These are phyloP conservation scores for Pseudohalonectria lignicola DNA, from an alignment of 2,329 filamentous ascomycete species.

Conservation along the genomic window DNA sequence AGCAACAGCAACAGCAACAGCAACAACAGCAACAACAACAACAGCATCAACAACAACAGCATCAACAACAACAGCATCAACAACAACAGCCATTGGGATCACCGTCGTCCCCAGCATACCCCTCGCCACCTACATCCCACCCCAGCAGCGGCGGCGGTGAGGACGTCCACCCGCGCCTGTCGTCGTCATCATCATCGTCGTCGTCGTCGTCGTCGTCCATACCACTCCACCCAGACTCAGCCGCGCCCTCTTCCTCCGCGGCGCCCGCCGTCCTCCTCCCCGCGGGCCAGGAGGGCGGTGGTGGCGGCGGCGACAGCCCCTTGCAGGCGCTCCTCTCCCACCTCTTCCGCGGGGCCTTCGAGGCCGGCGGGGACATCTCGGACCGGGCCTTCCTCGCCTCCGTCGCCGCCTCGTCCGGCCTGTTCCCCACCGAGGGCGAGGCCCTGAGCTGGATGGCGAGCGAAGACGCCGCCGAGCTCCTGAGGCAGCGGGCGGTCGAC, in stretches of 20 bases:
- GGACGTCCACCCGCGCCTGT: not conserved
- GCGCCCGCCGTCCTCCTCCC: too few relatives aligned
- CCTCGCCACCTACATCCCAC: not conserved
- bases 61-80: too few relatives aligned
- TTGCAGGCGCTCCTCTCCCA: constrained; percentile 22
- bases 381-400: constrained; percentile 24
- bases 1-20: too few relatives aligned
- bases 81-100: too few relatives aligned
- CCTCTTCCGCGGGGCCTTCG: constrained; percentile 31
- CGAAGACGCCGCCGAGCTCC: constrained; percentile 4
- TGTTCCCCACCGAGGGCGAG: constrained; percentile 11
- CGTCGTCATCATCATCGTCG: not conserved
- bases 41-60: too few relatives aligned
- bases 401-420: constrained; percentile 19
- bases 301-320: constrained; percentile 1
- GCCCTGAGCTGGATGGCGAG: constrained; percentile 14
- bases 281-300: not conserved
- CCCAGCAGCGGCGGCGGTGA: not conserved
- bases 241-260: too few relatives aligned
- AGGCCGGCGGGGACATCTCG: constrained; percentile 27
- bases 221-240: too few relatives aligned
- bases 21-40: too few relatives aligned
- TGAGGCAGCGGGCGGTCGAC: constrained; percentile 7
- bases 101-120: not conserved
- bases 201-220: too few relatives aligned